These are phyloP conservation scores for Penicillium sp. DNA, from an alignment of 2,329 filamentous ascomycete species.

Conservation along the genomic window DNA sequence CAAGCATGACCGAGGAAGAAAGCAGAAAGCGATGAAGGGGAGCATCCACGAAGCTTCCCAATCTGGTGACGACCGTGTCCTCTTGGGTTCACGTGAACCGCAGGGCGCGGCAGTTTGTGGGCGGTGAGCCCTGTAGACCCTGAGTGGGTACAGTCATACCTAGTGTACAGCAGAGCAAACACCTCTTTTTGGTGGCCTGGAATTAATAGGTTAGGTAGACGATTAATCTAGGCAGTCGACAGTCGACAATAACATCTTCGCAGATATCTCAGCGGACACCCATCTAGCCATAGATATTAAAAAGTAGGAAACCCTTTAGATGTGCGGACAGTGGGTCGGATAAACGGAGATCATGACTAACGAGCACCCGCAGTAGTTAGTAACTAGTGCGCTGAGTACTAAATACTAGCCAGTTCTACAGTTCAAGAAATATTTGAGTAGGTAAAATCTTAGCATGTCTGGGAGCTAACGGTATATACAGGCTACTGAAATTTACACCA, in stretches of 20 bases:
- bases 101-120: constrained; percentile 14
- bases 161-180: not conserved
- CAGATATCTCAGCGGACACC: no score
- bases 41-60: constrained; percentile 31
- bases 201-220: no score
- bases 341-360: no score
- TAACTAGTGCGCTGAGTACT: no score
- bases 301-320: no score
- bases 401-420: no score
- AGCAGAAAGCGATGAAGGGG: constrained; percentile 29
- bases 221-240: no score
- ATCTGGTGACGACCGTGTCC: constrained; percentile 46
- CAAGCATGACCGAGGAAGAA: constrained; percentile 19
- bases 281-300: no score
- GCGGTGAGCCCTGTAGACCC: constrained; percentile 21
- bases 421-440: not conserved
- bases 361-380: no score
- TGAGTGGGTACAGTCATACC: not conserved
- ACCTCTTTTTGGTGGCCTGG: no score
- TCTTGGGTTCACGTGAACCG: constrained; percentile 13
- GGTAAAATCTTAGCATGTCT: not conserved
- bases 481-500: constrained; percentile 8
- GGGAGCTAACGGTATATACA: constrained; percentile 11
- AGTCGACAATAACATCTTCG: no score
- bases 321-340: no score